These are phyloP conservation scores for Gliomastix tumulicola DNA, from an alignment of 2,329 filamentous ascomycete genomes.

Conservation along the genomic window DNA sequence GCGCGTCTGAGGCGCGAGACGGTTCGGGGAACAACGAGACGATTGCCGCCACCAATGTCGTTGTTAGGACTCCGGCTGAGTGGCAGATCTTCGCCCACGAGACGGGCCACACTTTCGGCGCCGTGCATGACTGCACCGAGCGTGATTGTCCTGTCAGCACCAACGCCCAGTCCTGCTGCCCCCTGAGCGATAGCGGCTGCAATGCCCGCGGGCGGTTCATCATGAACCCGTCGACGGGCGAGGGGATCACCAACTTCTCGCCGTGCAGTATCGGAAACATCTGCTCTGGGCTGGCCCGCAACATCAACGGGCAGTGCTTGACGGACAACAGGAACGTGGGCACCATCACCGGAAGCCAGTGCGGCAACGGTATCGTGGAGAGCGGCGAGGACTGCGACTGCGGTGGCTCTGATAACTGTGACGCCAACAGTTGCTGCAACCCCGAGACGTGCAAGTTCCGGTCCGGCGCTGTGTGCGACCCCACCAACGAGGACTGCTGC, in stretches of 20 bases:
- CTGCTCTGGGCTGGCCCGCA: slow-evolving; percentile 76
- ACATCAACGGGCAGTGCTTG: slow-evolving; percentile 70
- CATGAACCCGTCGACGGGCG: slow-evolving; percentile 88
- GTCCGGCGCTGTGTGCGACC: slow-evolving; percentile 68
- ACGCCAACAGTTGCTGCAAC: slow-evolving; percentile 75
- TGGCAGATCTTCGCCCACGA: slow-evolving; percentile 98
- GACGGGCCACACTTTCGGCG: slow-evolving; percentile 88
- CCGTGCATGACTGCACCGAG: slow-evolving; percentile 82
- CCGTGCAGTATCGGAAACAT: slow-evolving; percentile 89
- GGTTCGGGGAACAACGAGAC: slow-evolving; percentile 53
- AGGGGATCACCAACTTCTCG: slow-evolving; percentile 72
- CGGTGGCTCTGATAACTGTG: slow-evolving; percentile 68
- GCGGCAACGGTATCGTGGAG: slow-evolving; percentile 96
- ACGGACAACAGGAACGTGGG: slow-evolving; percentile 78
- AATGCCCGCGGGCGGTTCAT: slow-evolving; percentile 75
- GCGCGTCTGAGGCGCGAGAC: slow-evolving; percentile 42
- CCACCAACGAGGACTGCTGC: slow-evolving; percentile 78
- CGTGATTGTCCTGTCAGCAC: slow-evolving; percentile 60
- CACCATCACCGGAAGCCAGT: slow-evolving; percentile 76
- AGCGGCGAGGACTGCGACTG: slow-evolving; percentile 93
- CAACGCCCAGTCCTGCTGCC: slow-evolving; percentile 63
- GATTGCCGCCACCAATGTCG: slow-evolving; percentile 81
- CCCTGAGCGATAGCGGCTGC: slow-evolving; percentile 60
- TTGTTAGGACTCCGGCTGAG: slow-evolving; percentile 73
- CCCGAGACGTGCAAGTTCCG: slow-evolving; percentile 81